Evolutionary conservation across 2,329 filamentous ascomycete species (phyloP).

Genomic region (Fusarium subtropicale): DNA sequence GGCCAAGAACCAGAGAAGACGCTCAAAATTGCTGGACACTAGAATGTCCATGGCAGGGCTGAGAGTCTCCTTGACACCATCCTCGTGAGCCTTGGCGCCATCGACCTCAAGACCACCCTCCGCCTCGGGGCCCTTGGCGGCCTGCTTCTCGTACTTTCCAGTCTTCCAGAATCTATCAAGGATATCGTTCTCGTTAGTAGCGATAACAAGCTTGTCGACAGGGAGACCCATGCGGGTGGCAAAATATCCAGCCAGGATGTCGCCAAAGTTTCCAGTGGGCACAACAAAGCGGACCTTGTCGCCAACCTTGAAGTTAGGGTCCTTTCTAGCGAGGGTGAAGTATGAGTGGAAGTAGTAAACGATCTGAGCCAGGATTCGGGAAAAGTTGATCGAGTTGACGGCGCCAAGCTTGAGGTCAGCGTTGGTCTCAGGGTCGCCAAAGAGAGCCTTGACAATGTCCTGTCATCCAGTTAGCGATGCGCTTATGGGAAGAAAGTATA

Average conservation of each 20-base stretch:
- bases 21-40: slow-evolving; percentile 96
- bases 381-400: slow-evolving; percentile 97
- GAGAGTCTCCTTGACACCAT: slow-evolving; percentile 89
- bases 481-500: neutral
- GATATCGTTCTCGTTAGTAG: slow-evolving; percentile 98
- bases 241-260: slow-evolving; percentile 94
- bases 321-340: slow-evolving; percentile 77
- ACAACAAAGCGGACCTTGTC: slow-evolving; percentile 86
- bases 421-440: slow-evolving; percentile 88
- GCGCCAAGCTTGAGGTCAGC: slow-evolving; percentile 84
- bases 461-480: neutral
- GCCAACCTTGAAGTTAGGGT: slow-evolving; percentile 69
- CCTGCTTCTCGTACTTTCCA: slow-evolving; percentile 88
- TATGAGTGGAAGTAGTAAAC: slow-evolving; percentile 98
- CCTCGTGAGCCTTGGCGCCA: slow-evolving; percentile 71
- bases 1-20: slow-evolving; percentile 91
- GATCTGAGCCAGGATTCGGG: slow-evolving; percentile 94
- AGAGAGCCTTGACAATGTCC: slow-evolving; percentile 88
- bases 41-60: slow-evolving; percentile 98
- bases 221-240: slow-evolving; percentile 91
- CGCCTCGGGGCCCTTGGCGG: slow-evolving; percentile 67
- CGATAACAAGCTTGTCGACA: slow-evolving; percentile 87
- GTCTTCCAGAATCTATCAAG: slow-evolving; percentile 94
- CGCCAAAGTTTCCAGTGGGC: slow-evolving; percentile 94
- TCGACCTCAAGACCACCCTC: slow-evolving; percentile 73